Conservation (phyloP, 2,329 filamentous ascomycete genomes). For the Cordyceps javanica region DNA sequence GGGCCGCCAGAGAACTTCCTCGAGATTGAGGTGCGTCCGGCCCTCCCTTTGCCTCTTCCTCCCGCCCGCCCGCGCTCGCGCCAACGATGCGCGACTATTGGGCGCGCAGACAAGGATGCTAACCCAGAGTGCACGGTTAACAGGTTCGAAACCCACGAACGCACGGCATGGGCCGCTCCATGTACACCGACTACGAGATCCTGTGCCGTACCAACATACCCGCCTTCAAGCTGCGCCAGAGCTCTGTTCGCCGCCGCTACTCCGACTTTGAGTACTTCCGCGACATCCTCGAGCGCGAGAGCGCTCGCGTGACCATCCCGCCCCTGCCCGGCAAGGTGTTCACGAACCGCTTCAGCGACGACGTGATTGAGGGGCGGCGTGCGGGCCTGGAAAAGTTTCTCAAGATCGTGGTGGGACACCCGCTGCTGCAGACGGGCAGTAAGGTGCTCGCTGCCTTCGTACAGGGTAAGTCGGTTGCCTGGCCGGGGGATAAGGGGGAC, state of each 20-base stretch:
- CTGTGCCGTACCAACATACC: slow-evolving; percentile 97
- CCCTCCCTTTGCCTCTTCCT: background rate
- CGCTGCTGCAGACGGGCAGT: slow-evolving; percentile 91
- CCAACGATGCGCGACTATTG: background rate
- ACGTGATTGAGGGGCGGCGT: slow-evolving; percentile 91
- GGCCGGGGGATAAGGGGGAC: background rate
- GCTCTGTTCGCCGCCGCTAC: slow-evolving; percentile 85
- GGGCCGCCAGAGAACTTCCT: slow-evolving; percentile 97
- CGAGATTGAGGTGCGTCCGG: slow-evolving; percentile 75
- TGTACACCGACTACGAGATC: slow-evolving; percentile 99
- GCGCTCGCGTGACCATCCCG: slow-evolving; percentile 88
- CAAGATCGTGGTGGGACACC: slow-evolving; percentile 95
- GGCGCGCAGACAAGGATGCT: background rate
- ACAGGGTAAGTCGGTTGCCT: slow-evolving; percentile 58
- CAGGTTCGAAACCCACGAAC: slow-evolving; percentile 92
- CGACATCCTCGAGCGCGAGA: slow-evolving; percentile 94
- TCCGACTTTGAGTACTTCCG: slow-evolving; percentile 98
- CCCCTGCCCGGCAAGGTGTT: slow-evolving; percentile 96
- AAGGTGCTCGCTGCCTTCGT: slow-evolving; percentile 96
- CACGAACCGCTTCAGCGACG: slow-evolving; percentile 95
- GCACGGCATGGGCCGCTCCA: slow-evolving; percentile 86
- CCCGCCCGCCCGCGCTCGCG: background rate
- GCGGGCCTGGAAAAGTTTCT: slow-evolving; percentile 92
- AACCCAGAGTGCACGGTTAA: background rate
- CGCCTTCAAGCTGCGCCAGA: slow-evolving; percentile 91